These are phyloP conservation scores for Elsinoe fawcettii DNA, from an alignment of 2,329 filamentous ascomycete species.

Conservation along the genomic window DNA sequence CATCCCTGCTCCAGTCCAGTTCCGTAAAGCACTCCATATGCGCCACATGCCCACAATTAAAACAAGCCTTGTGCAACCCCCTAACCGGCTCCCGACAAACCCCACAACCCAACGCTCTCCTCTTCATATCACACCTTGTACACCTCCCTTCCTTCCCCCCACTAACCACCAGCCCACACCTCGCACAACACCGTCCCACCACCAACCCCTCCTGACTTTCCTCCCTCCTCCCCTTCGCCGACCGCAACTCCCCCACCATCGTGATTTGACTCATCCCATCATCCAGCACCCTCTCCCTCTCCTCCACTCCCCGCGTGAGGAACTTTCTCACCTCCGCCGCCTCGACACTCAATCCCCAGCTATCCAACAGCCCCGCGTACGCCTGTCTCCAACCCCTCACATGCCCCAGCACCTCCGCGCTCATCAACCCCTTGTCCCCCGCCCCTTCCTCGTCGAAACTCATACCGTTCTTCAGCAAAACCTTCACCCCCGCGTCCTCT, in stretches of 20 bases:
- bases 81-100: slow-evolving; percentile 18
- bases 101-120: slow-evolving; percentile 16
- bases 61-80: slow-evolving; percentile 19
- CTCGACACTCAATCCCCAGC: slow-evolving; percentile 49
- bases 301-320: slow-evolving; percentile 31
- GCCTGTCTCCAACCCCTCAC: slow-evolving; percentile 47
- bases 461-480: slow-evolving; percentile 49
- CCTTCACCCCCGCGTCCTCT: slow-evolving; percentile 33
- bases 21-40: slow-evolving; percentile 17
- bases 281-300: slow-evolving; percentile 12
- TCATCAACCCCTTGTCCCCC: slow-evolving; percentile 42
- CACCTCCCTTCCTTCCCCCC: slow-evolving; percentile 9
- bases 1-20: slow-evolving; percentile 13
- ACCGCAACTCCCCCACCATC: slow-evolving; percentile 11
- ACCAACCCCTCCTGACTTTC: slow-evolving; percentile 3
- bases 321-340: slow-evolving; percentile 53
- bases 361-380: slow-evolving; percentile 53
- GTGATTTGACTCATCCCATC: slow-evolving; percentile 17
- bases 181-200: slow-evolving; percentile 15
- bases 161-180: slow-evolving; percentile 11
- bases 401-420: slow-evolving; percentile 40
- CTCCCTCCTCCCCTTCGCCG: not conserved
- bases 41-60: slow-evolving; percentile 18
- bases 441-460: slow-evolving; percentile 48
- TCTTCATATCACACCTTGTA: slow-evolving; percentile 3